These are phyloP conservation scores for Penicillium sp. DNA, from an alignment of 2,329 filamentous ascomycete species.

Conservation along the genomic window DNA sequence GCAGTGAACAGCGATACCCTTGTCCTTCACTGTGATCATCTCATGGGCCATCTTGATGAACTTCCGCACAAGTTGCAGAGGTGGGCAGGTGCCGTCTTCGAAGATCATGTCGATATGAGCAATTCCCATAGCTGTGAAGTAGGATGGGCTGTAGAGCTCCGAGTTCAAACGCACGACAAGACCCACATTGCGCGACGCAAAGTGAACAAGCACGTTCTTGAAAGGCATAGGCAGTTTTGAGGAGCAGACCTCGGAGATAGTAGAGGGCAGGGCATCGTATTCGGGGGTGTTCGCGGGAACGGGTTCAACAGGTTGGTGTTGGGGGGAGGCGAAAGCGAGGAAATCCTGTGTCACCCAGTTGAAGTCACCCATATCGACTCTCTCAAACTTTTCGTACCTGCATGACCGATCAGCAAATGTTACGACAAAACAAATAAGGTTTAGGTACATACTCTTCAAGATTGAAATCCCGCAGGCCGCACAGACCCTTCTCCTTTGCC, in stretches of 20 bases:
- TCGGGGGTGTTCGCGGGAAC: slow-evolving; percentile 72
- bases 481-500: slow-evolving; percentile 92
- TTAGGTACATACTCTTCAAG: slow-evolving; percentile 70
- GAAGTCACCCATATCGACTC: slow-evolving; percentile 98
- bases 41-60: slow-evolving; percentile 95
- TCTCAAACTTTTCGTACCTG: slow-evolving; percentile 87
- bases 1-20: slow-evolving; percentile 96
- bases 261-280: slow-evolving; percentile 73
- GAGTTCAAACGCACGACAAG: slow-evolving; percentile 95
- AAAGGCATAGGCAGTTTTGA: slow-evolving; percentile 79
- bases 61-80: slow-evolving; percentile 82
- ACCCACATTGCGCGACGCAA: slow-evolving; percentile 82
- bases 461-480: slow-evolving; percentile 89
- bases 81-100: slow-evolving; percentile 94
- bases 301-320: slow-evolving; percentile 73
- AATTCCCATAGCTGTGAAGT: slow-evolving; percentile 93
- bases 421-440: not conserved
- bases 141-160: slow-evolving; percentile 92
- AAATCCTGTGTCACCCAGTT: slow-evolving; percentile 98
- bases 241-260: slow-evolving; percentile 69
- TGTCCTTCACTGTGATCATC: slow-evolving; percentile 86
- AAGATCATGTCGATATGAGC: slow-evolving; percentile 99
- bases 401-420: slow-evolving; percentile 14
- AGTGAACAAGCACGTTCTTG: slow-evolving; percentile 93
- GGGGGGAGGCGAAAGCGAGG: slow-evolving; percentile 92